Percentiles rank a stretch among this genome's conserved stretches.
Conservation (phyloP, 208 protist genomes). For the Crithidia sp. region DNA sequence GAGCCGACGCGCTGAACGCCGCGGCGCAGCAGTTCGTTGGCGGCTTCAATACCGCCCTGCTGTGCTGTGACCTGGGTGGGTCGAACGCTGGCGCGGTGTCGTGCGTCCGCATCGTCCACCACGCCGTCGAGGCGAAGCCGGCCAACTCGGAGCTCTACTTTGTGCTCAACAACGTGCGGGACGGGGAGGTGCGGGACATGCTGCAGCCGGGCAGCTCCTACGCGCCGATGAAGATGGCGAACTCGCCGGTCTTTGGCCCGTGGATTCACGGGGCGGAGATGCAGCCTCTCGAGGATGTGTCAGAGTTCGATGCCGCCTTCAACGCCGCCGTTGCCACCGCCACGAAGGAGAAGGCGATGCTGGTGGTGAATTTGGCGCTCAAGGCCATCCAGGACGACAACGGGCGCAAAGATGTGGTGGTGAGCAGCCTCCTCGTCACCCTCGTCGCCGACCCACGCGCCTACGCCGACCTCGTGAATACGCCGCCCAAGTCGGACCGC, state of each 20-base stretch:
- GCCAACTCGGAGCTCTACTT: conserved; percentile 40
- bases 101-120: conserved; percentile 28
- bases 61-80: conserved; percentile 47
- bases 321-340: conserved; percentile 24
- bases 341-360: conserved; percentile 32
- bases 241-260: conserved; percentile 68
- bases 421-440: conserved; percentile 53
- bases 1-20: conserved; percentile 24
- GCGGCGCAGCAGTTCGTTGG: conserved; percentile 32
- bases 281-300: conserved; percentile 20
- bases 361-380: conserved; percentile 38
- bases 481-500: conserved; percentile 27
- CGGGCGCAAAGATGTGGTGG: conserved; percentile 36
- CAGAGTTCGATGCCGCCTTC: conserved; percentile 30
- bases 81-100: conserved; percentile 37
- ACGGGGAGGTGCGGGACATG: conserved; percentile 37
- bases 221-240: conserved; percentile 27
- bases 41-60: conserved; percentile 50
- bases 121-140: conserved; percentile 26
- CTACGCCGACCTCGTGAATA: conserved; percentile 22
- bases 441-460: conserved; percentile 29
- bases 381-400: conserved; percentile 31
- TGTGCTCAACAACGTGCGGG: conserved; percentile 34
- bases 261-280: conserved; percentile 38
- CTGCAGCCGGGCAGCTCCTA: conserved; percentile 22